Percentiles rank a stretch among this genome's conserved stretches.
phyloP scores from a whole-genome alignment of 139 green algal genomes.

The Micractinium conductrix region DNA sequence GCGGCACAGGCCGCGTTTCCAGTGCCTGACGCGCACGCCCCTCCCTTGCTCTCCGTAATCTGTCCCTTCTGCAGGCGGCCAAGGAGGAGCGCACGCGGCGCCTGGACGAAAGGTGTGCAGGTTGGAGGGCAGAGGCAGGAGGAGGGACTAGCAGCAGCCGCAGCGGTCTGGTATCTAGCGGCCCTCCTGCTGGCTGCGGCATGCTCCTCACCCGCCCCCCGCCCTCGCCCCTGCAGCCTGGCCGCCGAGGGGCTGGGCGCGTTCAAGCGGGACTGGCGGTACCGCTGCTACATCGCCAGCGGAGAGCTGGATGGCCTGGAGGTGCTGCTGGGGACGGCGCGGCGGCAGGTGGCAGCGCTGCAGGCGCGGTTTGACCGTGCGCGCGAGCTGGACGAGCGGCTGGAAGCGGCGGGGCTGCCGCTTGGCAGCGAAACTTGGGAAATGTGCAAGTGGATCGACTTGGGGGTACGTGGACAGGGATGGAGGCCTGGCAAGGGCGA shows the following conservation, averaged over 20 bases:
- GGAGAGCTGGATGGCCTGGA: neutral
- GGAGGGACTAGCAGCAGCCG: neutral
- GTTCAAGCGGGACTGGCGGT: slow-evolving; percentile 6
- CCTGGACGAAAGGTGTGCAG: slow-evolving; percentile 19
- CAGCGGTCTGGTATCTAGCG: neutral
- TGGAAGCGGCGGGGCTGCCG: neutral
- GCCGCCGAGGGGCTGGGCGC: neutral
- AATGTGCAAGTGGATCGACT: too few relatives aligned
- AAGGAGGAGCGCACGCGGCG: slow-evolving; percentile 7
- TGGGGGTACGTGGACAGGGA: too few relatives aligned
- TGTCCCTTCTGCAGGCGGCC: too few relatives aligned
- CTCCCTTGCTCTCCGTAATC: too few relatives aligned
- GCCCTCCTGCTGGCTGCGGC: neutral
- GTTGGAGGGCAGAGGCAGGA: neutral
- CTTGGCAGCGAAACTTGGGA: too few relatives aligned
- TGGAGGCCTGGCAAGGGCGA: too few relatives aligned
- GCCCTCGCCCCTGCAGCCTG: neutral
- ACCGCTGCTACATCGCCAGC: neutral
- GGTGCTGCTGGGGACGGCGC: neutral
- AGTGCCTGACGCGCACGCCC: too few relatives aligned
- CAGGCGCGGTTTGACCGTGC: neutral
- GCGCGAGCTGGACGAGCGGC: slow-evolving; percentile 22
- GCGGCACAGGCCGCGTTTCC: too few relatives aligned
- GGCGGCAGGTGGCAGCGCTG: neutral
- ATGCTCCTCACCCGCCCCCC: neutral